A percentile compares a stretch with the other conserved stretches of the same genome.
These are phyloP conservation scores for Saccharomycopsis amapae DNA, from an alignment of 805 yeast genomes.

Conservation along the genomic window DNA sequence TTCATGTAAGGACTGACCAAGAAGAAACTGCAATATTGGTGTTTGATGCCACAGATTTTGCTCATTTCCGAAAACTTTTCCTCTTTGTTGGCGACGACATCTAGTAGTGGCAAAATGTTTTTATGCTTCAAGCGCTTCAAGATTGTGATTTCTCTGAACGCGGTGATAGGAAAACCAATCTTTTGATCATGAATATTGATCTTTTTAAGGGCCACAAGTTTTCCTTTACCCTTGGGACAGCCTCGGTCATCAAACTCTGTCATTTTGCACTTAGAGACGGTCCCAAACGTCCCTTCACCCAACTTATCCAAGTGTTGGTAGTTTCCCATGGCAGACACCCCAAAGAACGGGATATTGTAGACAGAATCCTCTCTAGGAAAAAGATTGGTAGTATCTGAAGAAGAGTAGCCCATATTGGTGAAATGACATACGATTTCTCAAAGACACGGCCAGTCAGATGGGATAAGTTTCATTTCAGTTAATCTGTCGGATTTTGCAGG, in stretches of 20 bases:
- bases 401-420: too few species aligned
- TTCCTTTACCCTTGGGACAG: conserved; percentile 16
- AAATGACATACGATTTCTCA: too few species aligned
- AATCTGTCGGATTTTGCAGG: too few species aligned
- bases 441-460: too few species aligned
- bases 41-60: neutral
- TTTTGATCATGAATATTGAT: conserved; percentile 46
- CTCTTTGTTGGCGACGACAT: conserved; percentile 45
- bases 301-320: conserved; percentile 37
- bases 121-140: conserved; percentile 62
- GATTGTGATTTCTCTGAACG: conserved; percentile 84
- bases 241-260: conserved; percentile 28
- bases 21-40: conserved; percentile 40
- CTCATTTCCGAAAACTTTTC: neutral
- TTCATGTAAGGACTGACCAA: conserved; percentile 93
- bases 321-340: conserved; percentile 25
- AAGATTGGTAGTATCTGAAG: neutral
- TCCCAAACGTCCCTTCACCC: conserved; percentile 84
- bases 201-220: conserved; percentile 80
- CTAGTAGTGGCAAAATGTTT: conserved; percentile 71
- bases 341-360: conserved; percentile 18
- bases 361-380: conserved; percentile 15
- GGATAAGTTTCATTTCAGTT: too few species aligned
- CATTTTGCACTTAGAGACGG: conserved; percentile 66
- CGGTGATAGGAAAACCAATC: conserved; percentile 84